Evolutionary conservation across 2,329 filamentous ascomycete genomes (phyloP).

Genomic region (Nemania sp.): DNA sequence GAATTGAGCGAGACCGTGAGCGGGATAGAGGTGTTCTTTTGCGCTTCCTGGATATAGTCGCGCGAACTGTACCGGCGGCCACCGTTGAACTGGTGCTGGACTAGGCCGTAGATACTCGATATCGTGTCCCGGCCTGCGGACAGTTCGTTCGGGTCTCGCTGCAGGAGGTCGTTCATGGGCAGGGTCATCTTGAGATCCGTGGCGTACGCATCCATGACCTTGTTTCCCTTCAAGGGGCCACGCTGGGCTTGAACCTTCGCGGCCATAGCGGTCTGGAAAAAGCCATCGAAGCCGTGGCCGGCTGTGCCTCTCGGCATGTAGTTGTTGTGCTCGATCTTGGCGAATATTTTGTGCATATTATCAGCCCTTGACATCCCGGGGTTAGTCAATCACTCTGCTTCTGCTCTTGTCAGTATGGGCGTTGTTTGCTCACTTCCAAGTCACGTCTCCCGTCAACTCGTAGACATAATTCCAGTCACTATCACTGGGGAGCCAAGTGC

Average conservation of each 20-base stretch:
- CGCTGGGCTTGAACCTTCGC: conserved; percentile 21
- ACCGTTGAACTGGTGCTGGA: conserved; percentile 22
- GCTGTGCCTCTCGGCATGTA: conserved; percentile 27
- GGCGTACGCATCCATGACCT: conserved; percentile 20
- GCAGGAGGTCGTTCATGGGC: conserved; percentile 20
- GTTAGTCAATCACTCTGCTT: background rate
- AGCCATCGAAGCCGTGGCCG: conserved; percentile 30
- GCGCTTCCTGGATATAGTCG: conserved; percentile 53
- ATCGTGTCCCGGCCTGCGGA: conserved; percentile 23
- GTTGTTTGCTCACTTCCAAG: conserved; percentile 30
- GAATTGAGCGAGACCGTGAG: conserved; percentile 39
- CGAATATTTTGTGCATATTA: conserved; percentile 29
- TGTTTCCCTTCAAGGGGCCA: conserved; percentile 14
- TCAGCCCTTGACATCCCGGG: conserved; percentile 10
- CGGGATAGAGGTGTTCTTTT: conserved; percentile 50
- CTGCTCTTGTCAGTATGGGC: background rate
- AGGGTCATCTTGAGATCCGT: conserved; percentile 14
- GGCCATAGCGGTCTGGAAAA: conserved; percentile 23
- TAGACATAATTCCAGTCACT: conserved; percentile 35
- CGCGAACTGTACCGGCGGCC: conserved; percentile 47
- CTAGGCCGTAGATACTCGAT: conserved; percentile 26
- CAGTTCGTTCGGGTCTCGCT: conserved; percentile 27
- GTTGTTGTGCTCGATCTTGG: conserved; percentile 30
- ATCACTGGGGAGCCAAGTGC: conserved; percentile 28
- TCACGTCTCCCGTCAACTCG: conserved; percentile 28